phyloP scores from a whole-genome alignment of 2,329 filamentous ascomycete species.

The Fusarium piperis region DNA sequence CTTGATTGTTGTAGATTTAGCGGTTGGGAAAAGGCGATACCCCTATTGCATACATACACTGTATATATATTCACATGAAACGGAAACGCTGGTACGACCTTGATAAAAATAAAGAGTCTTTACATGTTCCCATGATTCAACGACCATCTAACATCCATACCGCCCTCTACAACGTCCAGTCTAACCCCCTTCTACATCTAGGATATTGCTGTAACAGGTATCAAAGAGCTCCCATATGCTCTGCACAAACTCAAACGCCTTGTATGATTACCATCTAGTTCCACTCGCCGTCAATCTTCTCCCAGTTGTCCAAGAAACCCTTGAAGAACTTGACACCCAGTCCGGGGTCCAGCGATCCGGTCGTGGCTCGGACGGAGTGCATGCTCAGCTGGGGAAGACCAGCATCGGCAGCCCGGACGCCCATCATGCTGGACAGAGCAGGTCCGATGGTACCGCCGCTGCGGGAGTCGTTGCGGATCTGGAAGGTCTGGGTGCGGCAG shows the following conservation, averaged over 20 bases:
- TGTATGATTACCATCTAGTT: slow-evolving; percentile 40
- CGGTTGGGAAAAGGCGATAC: slow-evolving; percentile 4
- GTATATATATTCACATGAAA: slow-evolving; percentile 13
- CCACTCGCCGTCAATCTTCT: slow-evolving; percentile 86
- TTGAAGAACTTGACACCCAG: slow-evolving; percentile 89
- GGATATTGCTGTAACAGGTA: slow-evolving; percentile 14
- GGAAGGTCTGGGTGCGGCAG: slow-evolving; percentile 83
- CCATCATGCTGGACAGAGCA: slow-evolving; percentile 82
- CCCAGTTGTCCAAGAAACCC: slow-evolving; percentile 87
- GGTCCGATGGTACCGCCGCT: slow-evolving; percentile 96
- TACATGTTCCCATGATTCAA: not conserved
- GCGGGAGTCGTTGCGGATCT: slow-evolving; percentile 91
- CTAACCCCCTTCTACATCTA: slow-evolving; percentile 7
- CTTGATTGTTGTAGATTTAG: not conserved
- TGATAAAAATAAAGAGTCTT: not conserved
- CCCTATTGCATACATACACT: slow-evolving; percentile 14
- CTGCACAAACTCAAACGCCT: slow-evolving; percentile 10
- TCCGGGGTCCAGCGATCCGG: slow-evolving; percentile 85
- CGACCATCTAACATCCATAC: slow-evolving; percentile 5
- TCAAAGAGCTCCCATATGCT: not conserved
- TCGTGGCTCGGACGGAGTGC: slow-evolving; percentile 92
- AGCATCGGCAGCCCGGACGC: slow-evolving; percentile 84
- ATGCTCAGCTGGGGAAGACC: slow-evolving; percentile 93
- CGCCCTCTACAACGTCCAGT: slow-evolving; percentile 3
- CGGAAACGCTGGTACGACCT: not conserved